phyloP scores from a whole-genome alignment of 2,329 filamentous ascomycete genomes.

The Fusarium sp. region DNA sequence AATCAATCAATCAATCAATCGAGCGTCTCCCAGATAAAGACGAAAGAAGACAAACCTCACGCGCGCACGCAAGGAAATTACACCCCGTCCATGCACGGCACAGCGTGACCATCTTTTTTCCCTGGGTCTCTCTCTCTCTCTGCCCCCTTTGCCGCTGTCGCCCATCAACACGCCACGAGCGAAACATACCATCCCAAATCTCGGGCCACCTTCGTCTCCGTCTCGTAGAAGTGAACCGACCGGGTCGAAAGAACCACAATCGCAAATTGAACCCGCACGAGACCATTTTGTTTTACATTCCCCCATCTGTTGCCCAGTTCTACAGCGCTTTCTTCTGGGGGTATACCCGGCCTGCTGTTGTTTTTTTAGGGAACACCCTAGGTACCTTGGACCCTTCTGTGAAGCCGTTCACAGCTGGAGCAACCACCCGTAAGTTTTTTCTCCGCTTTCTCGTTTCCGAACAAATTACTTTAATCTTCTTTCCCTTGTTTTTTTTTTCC shows the following conservation, averaged over 20 bases:
- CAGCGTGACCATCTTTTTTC: constrained; percentile 29
- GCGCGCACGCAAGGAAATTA: constrained; percentile 27
- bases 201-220: background rate
- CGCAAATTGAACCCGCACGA: constrained; percentile 18
- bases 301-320: background rate
- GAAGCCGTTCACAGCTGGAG: constrained; percentile 1
- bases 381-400: background rate
- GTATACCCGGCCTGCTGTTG: background rate
- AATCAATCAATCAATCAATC: background rate
- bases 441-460: constrained; percentile 3
- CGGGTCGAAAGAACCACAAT: constrained; percentile 7
- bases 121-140: background rate
- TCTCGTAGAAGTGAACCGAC: constrained; percentile 20
- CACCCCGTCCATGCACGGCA: constrained; percentile 29
- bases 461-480: background rate
- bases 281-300: constrained; percentile 14
- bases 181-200: constrained; percentile 23
- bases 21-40: constrained; percentile 1
- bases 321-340: background rate
- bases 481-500: background rate
- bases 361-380: background rate
- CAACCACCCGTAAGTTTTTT: background rate
- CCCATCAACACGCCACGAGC: constrained; percentile 30
- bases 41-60: constrained; percentile 1
- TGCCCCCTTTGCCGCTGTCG: background rate